These are phyloP conservation scores for Coniosporium tulheliwenetii DNA, from an alignment of 2,329 filamentous ascomycete genomes.

Conservation along the genomic window DNA sequence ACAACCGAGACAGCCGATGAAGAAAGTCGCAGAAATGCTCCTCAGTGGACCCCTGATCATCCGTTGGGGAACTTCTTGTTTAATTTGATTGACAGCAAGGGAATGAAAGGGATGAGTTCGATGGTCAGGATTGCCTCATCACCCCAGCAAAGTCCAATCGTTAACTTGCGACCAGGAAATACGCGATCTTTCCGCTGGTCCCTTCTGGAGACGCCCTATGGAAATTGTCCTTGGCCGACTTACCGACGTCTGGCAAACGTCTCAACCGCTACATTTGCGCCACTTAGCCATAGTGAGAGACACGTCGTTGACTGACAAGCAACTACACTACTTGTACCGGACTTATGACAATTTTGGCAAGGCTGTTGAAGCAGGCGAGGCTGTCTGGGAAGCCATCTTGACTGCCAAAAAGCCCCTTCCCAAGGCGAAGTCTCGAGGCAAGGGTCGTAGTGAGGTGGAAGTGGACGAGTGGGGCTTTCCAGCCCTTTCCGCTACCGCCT, in stretches of 20 bases:
- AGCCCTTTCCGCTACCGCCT: slow-evolving; percentile 13
- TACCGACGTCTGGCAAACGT: slow-evolving; percentile 39
- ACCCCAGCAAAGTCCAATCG: background rate
- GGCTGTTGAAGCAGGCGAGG: slow-evolving; percentile 33
- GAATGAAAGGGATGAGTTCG: slow-evolving; percentile 33
- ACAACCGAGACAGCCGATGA: background rate
- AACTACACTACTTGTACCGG: slow-evolving; percentile 39
- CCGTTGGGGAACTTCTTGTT: slow-evolving; percentile 36
- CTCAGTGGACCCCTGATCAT: slow-evolving; percentile 39
- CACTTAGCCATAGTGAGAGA: slow-evolving; percentile 42
- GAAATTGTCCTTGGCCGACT: slow-evolving; percentile 37
- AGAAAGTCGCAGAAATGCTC: slow-evolving; percentile 18
- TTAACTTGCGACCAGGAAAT: slow-evolving; percentile 17
- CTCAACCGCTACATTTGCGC: slow-evolving; percentile 41
- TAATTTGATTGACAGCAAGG: slow-evolving; percentile 29
- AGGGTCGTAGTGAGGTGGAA: slow-evolving; percentile 9
- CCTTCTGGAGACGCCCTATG: slow-evolving; percentile 37
- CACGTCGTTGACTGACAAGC: slow-evolving; percentile 29
- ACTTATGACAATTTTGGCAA: slow-evolving; percentile 35
- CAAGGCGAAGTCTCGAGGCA: slow-evolving; percentile 16
- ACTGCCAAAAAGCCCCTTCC: slow-evolving; percentile 14
- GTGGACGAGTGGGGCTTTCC: slow-evolving; percentile 35
- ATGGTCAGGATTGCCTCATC: slow-evolving; percentile 14
- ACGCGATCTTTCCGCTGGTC: slow-evolving; percentile 22
- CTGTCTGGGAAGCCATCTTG: slow-evolving; percentile 39